A percentile compares a stretch with the other conserved stretches of the same genome.
Evolutionary conservation across 2,329 filamentous ascomycete species (phyloP).

Genomic region (Lachnellula suecica): DNA sequence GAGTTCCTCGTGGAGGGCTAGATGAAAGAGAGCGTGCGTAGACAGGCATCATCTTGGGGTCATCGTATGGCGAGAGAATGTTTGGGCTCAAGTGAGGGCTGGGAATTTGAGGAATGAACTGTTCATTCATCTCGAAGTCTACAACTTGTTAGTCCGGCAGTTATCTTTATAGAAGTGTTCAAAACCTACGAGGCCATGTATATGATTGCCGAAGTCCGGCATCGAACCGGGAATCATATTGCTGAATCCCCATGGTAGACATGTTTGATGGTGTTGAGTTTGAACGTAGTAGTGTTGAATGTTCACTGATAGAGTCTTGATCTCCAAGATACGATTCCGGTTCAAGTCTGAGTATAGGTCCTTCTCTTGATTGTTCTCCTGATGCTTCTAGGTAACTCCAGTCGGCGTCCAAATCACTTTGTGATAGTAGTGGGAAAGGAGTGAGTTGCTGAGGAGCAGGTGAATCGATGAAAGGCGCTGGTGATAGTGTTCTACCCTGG

Average conservation of each 20-base stretch:
- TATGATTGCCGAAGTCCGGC: slow-evolving; percentile 27
- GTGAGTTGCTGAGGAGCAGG: slow-evolving; percentile 26
- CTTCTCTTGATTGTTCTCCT: slow-evolving; percentile 22
- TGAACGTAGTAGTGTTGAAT: slow-evolving; percentile 21
- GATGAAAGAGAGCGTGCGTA: slow-evolving; percentile 42
- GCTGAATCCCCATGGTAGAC: slow-evolving; percentile 33
- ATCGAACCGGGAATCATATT: slow-evolving; percentile 32
- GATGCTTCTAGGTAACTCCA: slow-evolving; percentile 28
- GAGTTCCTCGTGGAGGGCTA: slow-evolving; percentile 53
- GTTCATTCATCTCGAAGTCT: slow-evolving; percentile 32
- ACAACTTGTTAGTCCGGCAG: slow-evolving; percentile 20
- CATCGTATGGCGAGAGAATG: slow-evolving; percentile 29
- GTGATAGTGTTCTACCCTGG: slow-evolving; percentile 16
- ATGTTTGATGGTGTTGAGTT: slow-evolving; percentile 29
- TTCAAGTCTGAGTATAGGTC: slow-evolving; percentile 27
- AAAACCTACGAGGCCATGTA: slow-evolving; percentile 33
- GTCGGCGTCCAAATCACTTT: slow-evolving; percentile 28
- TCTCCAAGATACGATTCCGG: slow-evolving; percentile 22
- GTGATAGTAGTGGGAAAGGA: slow-evolving; percentile 29
- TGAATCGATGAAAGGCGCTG: slow-evolving; percentile 23
- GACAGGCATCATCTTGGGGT: slow-evolving; percentile 30
- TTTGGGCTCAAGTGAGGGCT: slow-evolving; percentile 25
- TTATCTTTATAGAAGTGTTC: too few species aligned
- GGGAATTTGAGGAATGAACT: slow-evolving; percentile 28
- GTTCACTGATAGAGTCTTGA: slow-evolving; percentile 11